phyloP scores from a whole-genome alignment of 2,329 filamentous ascomycete species.

The Arachnomyces sp. region DNA sequence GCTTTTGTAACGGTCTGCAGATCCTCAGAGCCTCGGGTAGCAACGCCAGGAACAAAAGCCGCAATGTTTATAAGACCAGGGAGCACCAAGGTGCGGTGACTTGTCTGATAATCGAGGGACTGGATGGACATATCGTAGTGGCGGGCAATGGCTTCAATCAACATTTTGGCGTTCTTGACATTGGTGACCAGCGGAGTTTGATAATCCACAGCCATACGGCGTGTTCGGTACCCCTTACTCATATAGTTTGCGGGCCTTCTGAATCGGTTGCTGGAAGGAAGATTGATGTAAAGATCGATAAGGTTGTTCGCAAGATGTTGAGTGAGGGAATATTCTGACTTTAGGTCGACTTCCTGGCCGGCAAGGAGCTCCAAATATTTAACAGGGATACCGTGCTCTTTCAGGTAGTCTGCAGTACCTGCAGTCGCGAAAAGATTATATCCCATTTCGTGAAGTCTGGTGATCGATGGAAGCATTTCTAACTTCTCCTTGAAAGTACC shows the following conservation, averaged over 20 bases:
- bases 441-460: conserved; percentile 81
- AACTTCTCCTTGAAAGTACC: conserved; percentile 97
- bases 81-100: conserved; percentile 66
- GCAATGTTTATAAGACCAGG: conserved; percentile 71
- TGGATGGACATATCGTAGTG: conserved; percentile 79
- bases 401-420: conserved; percentile 92
- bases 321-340: conserved; percentile 92
- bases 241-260: conserved; percentile 95
- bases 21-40: conserved; percentile 56
- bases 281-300: conserved; percentile 97
- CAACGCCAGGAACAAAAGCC: conserved; percentile 70
- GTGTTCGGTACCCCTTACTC: conserved; percentile 92
- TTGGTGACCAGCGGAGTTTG: conserved; percentile 96
- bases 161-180: conserved; percentile 97
- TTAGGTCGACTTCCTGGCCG: conserved; percentile 71
- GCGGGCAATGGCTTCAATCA: conserved; percentile 87
- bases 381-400: conserved; percentile 83
- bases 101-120: conserved; percentile 85
- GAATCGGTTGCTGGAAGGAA: conserved; percentile 98
- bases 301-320: conserved; percentile 96
- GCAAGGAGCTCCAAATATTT: conserved; percentile 87
- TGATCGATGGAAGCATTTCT: conserved; percentile 89
- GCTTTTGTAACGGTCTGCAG: conserved; percentile 64
- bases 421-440: conserved; percentile 95
- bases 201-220: conserved; percentile 96